phyloP scores from a whole-genome alignment of 768 basidiomycete genomes.

The Boletus reticuloceps region DNA sequence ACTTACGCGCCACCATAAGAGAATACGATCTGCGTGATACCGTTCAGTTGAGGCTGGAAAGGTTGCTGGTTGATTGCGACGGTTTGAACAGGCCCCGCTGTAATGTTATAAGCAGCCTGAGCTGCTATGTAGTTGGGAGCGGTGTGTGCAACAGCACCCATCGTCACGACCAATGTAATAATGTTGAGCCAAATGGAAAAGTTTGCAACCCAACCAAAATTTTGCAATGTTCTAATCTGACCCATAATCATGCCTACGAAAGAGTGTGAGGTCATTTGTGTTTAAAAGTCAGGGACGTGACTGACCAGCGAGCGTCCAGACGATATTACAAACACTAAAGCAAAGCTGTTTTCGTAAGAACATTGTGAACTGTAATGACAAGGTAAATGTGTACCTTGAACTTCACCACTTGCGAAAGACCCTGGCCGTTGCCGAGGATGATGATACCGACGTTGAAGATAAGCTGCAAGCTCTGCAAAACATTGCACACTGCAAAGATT shows the following conservation, averaged over 20 bases:
- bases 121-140: slow-evolving; percentile 52
- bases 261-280: background rate
- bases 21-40: slow-evolving; percentile 65
- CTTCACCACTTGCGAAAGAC: slow-evolving; percentile 49
- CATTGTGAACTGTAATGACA: background rate
- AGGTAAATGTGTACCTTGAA: slow-evolving; percentile 34
- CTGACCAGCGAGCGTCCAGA: slow-evolving; percentile 43
- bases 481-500: slow-evolving; percentile 32
- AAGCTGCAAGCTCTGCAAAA: slow-evolving; percentile 57
- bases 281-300: background rate
- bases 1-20: slow-evolving; percentile 50
- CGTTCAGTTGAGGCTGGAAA: slow-evolving; percentile 44
- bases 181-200: slow-evolving; percentile 53
- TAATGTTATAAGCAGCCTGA: slow-evolving; percentile 21
- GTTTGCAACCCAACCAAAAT: slow-evolving; percentile 52
- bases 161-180: slow-evolving; percentile 52
- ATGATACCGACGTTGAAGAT: slow-evolving; percentile 47
- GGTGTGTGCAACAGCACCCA: slow-evolving; percentile 57
- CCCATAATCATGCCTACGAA: slow-evolving; percentile 52
- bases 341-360: slow-evolving; percentile 39
- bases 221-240: slow-evolving; percentile 56
- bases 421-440: slow-evolving; percentile 43
- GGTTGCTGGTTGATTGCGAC: slow-evolving; percentile 17
- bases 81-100: slow-evolving; percentile 18
- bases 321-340: slow-evolving; percentile 54